Percentiles rank a stretch among this genome's conserved stretches.
Conservation (phyloP, 1,284 basidiomycete species). For the Ceratobasidium sp. region DNA sequence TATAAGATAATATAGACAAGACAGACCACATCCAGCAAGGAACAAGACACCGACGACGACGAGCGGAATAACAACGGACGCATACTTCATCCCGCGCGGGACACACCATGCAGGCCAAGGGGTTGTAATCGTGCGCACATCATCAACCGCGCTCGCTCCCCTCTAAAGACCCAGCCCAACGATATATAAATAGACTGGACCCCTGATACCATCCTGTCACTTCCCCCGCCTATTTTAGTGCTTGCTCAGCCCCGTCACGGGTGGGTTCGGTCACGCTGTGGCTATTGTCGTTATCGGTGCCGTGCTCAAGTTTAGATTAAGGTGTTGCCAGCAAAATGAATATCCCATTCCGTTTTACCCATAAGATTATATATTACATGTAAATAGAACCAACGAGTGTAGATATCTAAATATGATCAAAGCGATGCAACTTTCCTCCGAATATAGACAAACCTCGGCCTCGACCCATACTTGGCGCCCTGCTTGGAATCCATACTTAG, state of each 20-base stretch:
- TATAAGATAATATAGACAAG: not conserved
- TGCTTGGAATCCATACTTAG: too few species aligned
- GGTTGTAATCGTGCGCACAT: not conserved
- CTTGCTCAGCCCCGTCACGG: too few species aligned
- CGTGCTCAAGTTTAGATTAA: too few species aligned
- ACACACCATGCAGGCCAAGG: too few species aligned
- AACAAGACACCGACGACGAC: conserved; percentile 38
- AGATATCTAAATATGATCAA: too few species aligned
- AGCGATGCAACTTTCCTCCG: too few species aligned
- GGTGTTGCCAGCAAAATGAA: too few species aligned
- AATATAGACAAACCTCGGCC: too few species aligned
- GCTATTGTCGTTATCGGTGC: conserved; percentile 1
- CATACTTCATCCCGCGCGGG: conserved; percentile 30
- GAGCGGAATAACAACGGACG: conserved; percentile 39
- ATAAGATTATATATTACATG: conserved; percentile 26
- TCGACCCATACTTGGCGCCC: too few species aligned
- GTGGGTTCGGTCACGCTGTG: too few species aligned
- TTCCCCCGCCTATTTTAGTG: too few species aligned
- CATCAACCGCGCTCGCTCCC: not conserved
- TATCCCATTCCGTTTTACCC: too few species aligned
- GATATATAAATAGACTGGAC: conserved; percentile 41
- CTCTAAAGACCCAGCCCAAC: conserved; percentile 14
- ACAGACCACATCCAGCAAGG: conserved; percentile 6
- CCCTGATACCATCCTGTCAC: not conserved
- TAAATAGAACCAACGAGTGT: conserved; percentile 38